These are phyloP conservation scores for Apiosordaria backusii DNA, from an alignment of 495 filamentous ascomycete species.

Conservation along the genomic window DNA sequence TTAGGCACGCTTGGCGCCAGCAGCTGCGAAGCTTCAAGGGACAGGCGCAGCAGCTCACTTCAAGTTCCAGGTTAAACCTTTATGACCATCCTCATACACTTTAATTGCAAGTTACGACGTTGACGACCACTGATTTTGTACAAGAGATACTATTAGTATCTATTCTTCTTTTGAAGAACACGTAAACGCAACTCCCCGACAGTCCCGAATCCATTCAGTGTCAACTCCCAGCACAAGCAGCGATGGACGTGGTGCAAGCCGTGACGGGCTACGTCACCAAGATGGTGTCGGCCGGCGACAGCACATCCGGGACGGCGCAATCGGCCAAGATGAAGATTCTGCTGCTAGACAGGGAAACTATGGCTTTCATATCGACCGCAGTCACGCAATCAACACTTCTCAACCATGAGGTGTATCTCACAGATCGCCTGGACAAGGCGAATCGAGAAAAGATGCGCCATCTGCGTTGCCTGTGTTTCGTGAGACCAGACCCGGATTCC, in stretches of 20 bases:
- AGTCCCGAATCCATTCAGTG: not conserved
- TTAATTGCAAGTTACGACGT: not conserved
- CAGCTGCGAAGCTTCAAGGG: not conserved
- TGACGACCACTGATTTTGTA: no score
- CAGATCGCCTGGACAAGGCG: constrained; percentile 87
- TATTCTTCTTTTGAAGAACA: not conserved
- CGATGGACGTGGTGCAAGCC: constrained; percentile 90
- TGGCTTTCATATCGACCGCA: constrained; percentile 87
- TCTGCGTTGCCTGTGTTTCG: constrained; percentile 86
- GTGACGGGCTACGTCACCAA: constrained; percentile 94
- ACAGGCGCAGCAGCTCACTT: not conserved
- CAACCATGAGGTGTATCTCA: constrained; percentile 96
- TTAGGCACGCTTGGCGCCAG: not conserved
- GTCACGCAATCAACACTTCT: constrained; percentile 95
- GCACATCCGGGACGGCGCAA: constrained; percentile 55
- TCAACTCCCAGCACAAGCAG: constrained; percentile 12
- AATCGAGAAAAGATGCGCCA: constrained; percentile 97
- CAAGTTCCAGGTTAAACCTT: not conserved
- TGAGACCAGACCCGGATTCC: constrained; percentile 84
- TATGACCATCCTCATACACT: not conserved
- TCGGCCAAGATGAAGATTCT: constrained; percentile 98
- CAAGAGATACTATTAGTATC: no score
- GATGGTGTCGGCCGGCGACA: constrained; percentile 89
- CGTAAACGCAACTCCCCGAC: not conserved
- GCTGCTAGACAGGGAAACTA: constrained; percentile 90